Conservation (phyloP, 2,329 filamentous ascomycete species). For the Herpotrichia juniperi region DNA sequence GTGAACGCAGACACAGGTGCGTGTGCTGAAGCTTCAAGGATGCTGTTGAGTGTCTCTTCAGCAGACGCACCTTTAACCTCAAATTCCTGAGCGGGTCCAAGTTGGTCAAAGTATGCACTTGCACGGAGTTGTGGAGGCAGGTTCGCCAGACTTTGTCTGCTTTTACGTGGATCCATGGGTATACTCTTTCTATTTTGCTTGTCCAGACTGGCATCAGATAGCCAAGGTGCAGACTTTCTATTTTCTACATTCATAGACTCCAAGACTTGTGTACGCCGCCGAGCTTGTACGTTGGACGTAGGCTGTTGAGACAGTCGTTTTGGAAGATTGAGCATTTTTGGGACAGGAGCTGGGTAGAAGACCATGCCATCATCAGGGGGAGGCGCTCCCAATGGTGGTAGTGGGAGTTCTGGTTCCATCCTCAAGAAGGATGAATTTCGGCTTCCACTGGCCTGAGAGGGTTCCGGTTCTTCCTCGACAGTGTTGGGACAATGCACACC, state of each 20-base stretch:
- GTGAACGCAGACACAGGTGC: constrained; percentile 92
- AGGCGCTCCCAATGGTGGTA: constrained; percentile 43
- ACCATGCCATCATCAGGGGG: constrained; percentile 80
- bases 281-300: constrained; percentile 67
- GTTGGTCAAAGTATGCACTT: constrained; percentile 86
- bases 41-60: constrained; percentile 85
- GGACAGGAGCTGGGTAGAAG: constrained; percentile 94
- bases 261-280: constrained; percentile 75
- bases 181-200: constrained; percentile 34
- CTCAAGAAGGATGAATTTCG: constrained; percentile 56
- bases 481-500: constrained; percentile 73
- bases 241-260: constrained; percentile 64
- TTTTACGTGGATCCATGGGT: constrained; percentile 37
- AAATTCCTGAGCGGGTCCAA: constrained; percentile 61
- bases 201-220: constrained; percentile 31
- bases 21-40: constrained; percentile 84
- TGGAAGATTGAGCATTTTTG: constrained; percentile 89
- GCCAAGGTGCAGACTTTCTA: constrained; percentile 59
- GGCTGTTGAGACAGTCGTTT: constrained; percentile 81
- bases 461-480: constrained; percentile 36
- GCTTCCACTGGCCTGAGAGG: constrained; percentile 29
- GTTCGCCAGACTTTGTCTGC: constrained; percentile 54
- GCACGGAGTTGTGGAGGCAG: constrained; percentile 86
- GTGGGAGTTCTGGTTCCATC: constrained; percentile 22
- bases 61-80: constrained; percentile 77